Evolutionary conservation across 768 basidiomycete genomes (phyloP), one percentile per base, ranked within the genome.

Genomic region (Pleurotus platypus): DNA sequence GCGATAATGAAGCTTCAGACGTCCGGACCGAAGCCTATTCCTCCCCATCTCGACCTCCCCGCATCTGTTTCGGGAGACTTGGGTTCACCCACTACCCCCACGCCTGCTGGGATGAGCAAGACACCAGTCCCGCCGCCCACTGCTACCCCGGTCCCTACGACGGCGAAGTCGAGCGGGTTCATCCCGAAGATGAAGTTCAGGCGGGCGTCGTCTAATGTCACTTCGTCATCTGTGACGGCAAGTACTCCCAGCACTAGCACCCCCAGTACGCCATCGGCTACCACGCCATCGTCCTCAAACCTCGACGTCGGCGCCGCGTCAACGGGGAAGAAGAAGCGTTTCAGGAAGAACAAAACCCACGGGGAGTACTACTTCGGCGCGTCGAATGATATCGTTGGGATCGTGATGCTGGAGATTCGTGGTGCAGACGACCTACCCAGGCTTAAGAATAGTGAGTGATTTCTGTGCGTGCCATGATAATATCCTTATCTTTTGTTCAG

Each of bases 391-490:
- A 24, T 24, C 24, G 24, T 24, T 24, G 24, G 24, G 24, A 24
- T 24, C 24, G 24, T 24, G 24, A 24, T 24, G 24, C 24, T 24
- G 24, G 24, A 24, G 24, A 24, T 24, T 24, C 24, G 5, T 5
- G 24, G 24, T 5, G 24, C 24, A 24, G 24, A 24, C 24, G 24
- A 24, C 24, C 24, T 24, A 49, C 97, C 97, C 0, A 80, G 80
- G 66, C 73, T 94, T 58, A 88, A 85, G 68, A 98, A 97, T 63
- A 89, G 94, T 95, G 55, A 59, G 91, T 82, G 15, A 50, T 60
- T 48, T 59, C 7, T 22, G 7, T 57, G 8, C 8, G 5, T 13
- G 35, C 13, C 48, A 46, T 38, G 48, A 30, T 37, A 51, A 30
- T 60, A 15, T 18, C 18, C 20, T 48, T 49, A 56, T 55, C 38